Evolutionary conservation across 352 stramenopile genomes (phyloP).

Genomic region (Labyrinthula sp.): DNA sequence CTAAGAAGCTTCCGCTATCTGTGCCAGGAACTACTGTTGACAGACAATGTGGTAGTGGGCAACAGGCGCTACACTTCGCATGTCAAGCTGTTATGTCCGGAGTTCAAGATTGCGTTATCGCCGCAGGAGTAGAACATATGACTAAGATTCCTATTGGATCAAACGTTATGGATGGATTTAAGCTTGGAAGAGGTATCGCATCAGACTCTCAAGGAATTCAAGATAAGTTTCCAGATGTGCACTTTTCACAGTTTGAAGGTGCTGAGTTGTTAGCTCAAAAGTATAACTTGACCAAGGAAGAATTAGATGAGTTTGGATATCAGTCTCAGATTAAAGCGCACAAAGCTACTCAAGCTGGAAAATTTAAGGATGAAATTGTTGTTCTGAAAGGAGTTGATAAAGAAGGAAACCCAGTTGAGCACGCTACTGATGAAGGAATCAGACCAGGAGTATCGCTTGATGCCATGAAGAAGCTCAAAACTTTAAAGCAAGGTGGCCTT

Average conservation of each 20-base stretch:
- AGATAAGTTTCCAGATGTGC: constrained; percentile 21
- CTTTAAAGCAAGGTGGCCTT: constrained; percentile 83
- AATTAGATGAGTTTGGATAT: constrained; percentile 80
- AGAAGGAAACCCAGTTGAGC: constrained; percentile 41
- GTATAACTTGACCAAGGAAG: constrained; percentile 70
- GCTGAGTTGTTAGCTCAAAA: constrained; percentile 86
- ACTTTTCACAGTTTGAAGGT: constrained; percentile 33
- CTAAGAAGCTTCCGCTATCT: constrained; percentile 30
- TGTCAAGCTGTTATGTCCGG: constrained; percentile 33
- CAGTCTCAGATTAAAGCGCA: constrained; percentile 71
- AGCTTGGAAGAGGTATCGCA: constrained; percentile 20
- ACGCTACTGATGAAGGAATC: constrained; percentile 56
- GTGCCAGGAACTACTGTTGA: constrained; percentile 32
- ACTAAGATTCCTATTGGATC: constrained; percentile 40
- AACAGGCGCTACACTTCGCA: constrained; percentile 33
- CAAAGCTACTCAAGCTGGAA: constrained; percentile 60
- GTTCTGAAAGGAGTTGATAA: constrained; percentile 69
- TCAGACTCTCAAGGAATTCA: constrained; percentile 30
- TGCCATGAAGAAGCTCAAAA: constrained; percentile 63
- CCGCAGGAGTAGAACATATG: constrained; percentile 49
- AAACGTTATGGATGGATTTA: constrained; percentile 30
- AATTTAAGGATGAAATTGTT: constrained; percentile 80
- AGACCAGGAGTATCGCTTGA: constrained; percentile 50
- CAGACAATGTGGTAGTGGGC: constrained; percentile 29
- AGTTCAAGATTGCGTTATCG: constrained; percentile 46